A percentile compares a stretch with the other conserved stretches of the same genome.
phyloP scores from a whole-genome alignment of 2,329 filamentous ascomycete genomes.

The Fusarium sp. region DNA sequence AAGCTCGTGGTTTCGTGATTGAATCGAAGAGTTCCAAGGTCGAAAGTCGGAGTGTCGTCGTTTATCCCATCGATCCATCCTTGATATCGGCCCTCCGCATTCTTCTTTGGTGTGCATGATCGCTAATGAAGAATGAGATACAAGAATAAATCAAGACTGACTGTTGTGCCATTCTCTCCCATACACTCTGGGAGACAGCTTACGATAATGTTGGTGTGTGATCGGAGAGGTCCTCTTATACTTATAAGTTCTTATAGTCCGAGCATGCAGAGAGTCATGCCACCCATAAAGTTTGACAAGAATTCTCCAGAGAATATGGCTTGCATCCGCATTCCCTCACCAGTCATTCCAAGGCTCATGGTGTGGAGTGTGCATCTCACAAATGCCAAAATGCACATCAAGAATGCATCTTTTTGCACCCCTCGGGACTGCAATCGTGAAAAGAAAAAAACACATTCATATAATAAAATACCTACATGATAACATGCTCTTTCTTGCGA shows the following conservation, averaged over 20 bases:
- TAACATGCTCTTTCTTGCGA: not conserved
- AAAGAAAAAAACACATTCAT: not conserved
- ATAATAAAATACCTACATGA: not conserved
- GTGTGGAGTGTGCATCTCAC: slow-evolving; percentile 41
- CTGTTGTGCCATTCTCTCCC: not conserved
- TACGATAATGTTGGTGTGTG: not conserved
- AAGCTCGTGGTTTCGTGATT: not conserved
- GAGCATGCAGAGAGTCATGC: slow-evolving; percentile 26
- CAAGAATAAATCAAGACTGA: not conserved
- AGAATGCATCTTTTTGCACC: slow-evolving; percentile 35
- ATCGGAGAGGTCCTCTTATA: slow-evolving; percentile 33
- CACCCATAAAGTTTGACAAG: slow-evolving; percentile 39
- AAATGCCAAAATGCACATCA: slow-evolving; percentile 28
- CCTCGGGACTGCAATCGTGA: slow-evolving; percentile 5
- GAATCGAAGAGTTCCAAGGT: slow-evolving; percentile 14
- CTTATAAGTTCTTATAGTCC: not conserved
- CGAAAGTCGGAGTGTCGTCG: not conserved
- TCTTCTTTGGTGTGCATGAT: not conserved
- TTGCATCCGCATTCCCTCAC: slow-evolving; percentile 43
- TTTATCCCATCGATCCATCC: not conserved
- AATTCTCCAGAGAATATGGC: slow-evolving; percentile 42
- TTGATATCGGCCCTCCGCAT: not conserved
- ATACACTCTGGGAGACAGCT: not conserved
- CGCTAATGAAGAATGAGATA: not conserved
- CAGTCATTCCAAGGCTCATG: slow-evolving; percentile 37